Evolutionary conservation across 1,284 basidiomycete genomes (phyloP).

Genomic region (Sparassis latifolia): DNA sequence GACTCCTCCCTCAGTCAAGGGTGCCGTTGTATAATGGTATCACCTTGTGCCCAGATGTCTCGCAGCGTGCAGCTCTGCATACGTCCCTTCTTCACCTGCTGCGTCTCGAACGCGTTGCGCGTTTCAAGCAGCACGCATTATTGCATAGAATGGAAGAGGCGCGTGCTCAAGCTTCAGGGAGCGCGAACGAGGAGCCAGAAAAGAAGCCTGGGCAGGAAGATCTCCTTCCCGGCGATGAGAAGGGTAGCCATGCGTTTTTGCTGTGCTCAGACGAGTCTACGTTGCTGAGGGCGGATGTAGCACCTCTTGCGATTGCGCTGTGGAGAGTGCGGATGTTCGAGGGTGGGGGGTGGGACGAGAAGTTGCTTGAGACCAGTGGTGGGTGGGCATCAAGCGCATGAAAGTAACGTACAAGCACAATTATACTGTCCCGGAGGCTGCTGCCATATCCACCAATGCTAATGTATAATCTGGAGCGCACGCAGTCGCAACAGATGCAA

Average conservation of each 20-base stretch:
- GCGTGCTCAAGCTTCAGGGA: not conserved
- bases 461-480: too few relatives aligned
- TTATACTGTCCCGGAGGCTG: too few relatives aligned
- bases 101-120: slow-evolving; percentile 35
- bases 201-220: not conserved
- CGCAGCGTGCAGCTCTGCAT: slow-evolving; percentile 54
- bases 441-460: too few relatives aligned
- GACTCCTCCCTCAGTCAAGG: slow-evolving; percentile 33
- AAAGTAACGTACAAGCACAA: not conserved
- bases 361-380: too few relatives aligned
- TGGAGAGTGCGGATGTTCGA: slow-evolving; percentile 77
- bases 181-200: not conserved
- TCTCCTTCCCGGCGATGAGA: slow-evolving; percentile 27
- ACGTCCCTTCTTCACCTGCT: slow-evolving; percentile 42
- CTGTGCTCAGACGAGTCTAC: slow-evolving; percentile 46
- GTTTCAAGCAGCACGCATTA: slow-evolving; percentile 10
- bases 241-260: slow-evolving; percentile 65
- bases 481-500: too few relatives aligned
- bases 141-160: slow-evolving; percentile 8
- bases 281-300: slow-evolving; percentile 47
- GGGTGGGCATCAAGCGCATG: not conserved
- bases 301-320: slow-evolving; percentile 57
- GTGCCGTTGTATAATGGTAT: slow-evolving; percentile 64
- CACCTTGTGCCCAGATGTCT: slow-evolving; percentile 50
- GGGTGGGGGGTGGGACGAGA: slow-evolving; percentile 30